phyloP scores from a whole-genome alignment of 1,284 basidiomycete genomes.

The Fomitopsis palustris region DNA sequence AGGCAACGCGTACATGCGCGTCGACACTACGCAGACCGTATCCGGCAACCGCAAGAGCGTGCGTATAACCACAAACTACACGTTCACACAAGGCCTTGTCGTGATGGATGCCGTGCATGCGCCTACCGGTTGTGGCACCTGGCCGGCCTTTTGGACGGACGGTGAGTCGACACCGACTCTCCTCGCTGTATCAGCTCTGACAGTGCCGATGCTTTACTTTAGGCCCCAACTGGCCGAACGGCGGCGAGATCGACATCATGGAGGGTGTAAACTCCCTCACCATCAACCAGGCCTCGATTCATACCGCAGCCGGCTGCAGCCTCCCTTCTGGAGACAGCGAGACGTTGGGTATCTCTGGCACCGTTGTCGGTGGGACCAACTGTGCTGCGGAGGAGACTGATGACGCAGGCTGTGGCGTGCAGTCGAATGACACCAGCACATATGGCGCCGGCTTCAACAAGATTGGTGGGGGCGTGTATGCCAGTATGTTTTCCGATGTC shows the following conservation, averaged over 20 bases:
- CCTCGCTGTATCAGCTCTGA: not conserved
- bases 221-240: conserved; percentile 70
- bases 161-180: conserved; percentile 19
- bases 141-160: conserved; percentile 66
- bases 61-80: conserved; percentile 66
- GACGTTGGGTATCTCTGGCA: conserved; percentile 51
- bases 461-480: conserved; percentile 78
- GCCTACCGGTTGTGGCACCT: conserved; percentile 86
- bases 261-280: conserved; percentile 80
- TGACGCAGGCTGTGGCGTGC: conserved; percentile 60
- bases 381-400: conserved; percentile 63
- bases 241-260: conserved; percentile 85
- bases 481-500: conserved; percentile 53
- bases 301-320: conserved; percentile 73
- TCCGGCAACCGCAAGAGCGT: conserved; percentile 67
- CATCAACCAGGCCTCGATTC: conserved; percentile 78
- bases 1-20: conserved; percentile 78
- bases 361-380: conserved; percentile 62
- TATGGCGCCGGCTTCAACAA: conserved; percentile 70
- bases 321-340: conserved; percentile 48
- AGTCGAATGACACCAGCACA: conserved; percentile 45
- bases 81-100: conserved; percentile 68
- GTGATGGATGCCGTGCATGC: conserved; percentile 85
- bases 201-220: not conserved
- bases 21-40: conserved; percentile 77